Base-by-base conservation (phyloP, 2,329 filamentous ascomycete species). In the Aureobasidium pullulans region DNA sequence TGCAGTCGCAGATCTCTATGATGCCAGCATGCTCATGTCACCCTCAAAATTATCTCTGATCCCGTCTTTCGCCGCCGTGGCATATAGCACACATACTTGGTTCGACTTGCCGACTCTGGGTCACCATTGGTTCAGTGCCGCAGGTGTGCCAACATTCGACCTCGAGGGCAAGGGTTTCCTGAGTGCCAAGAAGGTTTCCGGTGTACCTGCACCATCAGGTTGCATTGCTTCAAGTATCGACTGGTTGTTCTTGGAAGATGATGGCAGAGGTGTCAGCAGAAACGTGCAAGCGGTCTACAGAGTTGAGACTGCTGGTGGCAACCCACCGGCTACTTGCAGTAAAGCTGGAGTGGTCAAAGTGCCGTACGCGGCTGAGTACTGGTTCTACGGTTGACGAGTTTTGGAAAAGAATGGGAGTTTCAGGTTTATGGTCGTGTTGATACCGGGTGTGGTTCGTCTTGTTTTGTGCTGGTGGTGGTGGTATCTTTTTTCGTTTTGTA, bases 91-190 rank as follows among this genome's bases (percentile, higher is more conserved):
- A 37, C 23, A 23, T 15, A 57, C 52, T 4, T 57, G 42, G 44
- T 46, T 57, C 28, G 53, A 46, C 6, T 31, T 61, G 15, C 52
- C 59, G 3, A 61, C 59, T 65, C 68, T 85, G 13, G 87, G 87
- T 32, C 79, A 83, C 66, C 87, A 90, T 77, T 88, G 78, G 79
- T 90, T 90, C 77, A 80, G 80, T 71, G 62, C 63, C 48, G 63
- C 67, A 46, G 72, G 78, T 62, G 71, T 75, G 0, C 87, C 87
- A 1, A 83, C 78, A 11, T 90, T 89, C 69, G 76, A 82, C 61
- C 75, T 89, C 39, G 68, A 72, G 53, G 69, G 71, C 40, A 69
- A 76, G 67, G 71, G 13, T 62, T 69, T 79, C 64, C 75, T 75
- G 61, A 75, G 72, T 63, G 75, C 68, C 58, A 78, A 77, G 69